Evolutionary conservation across 169 alveolate species (phyloP).

Genomic region (Plasmodium gonderi): DNA sequence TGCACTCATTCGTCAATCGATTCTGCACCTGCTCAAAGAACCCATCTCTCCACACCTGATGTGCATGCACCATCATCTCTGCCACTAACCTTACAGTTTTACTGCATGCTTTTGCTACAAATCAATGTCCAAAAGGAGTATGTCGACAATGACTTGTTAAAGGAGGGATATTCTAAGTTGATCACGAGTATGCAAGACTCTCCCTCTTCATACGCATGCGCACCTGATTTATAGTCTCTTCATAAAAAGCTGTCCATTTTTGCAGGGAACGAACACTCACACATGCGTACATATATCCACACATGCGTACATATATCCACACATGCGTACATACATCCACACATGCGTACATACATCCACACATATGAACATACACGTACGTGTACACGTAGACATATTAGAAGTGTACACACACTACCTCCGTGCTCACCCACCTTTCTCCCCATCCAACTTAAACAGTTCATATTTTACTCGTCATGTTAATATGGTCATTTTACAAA

Average conservation of each 20-base stretch:
- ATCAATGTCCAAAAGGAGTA: constrained; percentile 37
- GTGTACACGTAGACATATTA: not conserved
- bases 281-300: not conserved
- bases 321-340: not conserved
- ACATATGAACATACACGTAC: not conserved
- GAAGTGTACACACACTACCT: not conserved
- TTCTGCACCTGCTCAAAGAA: no score
- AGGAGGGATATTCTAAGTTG: constrained; percentile 44
- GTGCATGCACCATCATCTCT: not conserved
- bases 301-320: not conserved
- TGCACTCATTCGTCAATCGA: no score
- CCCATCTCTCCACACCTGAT: no score
- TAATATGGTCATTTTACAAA: constrained; percentile 63
- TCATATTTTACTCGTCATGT: constrained; percentile 7
- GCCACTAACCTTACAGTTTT: not conserved
- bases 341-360: no score
- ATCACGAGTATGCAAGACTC: constrained; percentile 19
- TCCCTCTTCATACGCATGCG: not conserved
- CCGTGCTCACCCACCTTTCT: not conserved
- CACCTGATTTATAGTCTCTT: no score
- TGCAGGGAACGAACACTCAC: no score
- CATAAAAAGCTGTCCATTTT: no score
- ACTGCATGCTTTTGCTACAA: constrained; percentile 44
- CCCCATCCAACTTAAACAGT: no score
- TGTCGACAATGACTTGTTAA: constrained; percentile 19